Conservation (phyloP, 306 rosid genomes). For the Pachyrhizus erosus region DNA sequence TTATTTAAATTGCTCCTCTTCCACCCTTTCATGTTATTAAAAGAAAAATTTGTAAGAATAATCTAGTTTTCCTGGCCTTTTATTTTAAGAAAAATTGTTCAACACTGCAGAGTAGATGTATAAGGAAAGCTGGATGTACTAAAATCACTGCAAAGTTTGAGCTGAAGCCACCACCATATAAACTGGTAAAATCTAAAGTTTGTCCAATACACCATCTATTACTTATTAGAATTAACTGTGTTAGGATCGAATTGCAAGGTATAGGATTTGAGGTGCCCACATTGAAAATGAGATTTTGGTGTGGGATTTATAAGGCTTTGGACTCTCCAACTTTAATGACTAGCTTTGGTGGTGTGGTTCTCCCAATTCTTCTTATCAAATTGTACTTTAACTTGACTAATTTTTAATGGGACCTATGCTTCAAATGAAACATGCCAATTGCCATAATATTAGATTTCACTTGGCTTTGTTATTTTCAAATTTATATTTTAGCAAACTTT, state of each 20-base stretch:
- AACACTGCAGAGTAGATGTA: constrained; percentile 57
- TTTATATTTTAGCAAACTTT: too few relatives aligned
- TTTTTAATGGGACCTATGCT: background rate
- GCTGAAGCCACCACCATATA: constrained; percentile 88
- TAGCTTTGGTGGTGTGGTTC: background rate
- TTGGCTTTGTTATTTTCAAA: constrained; percentile 19
- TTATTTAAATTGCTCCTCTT: background rate
- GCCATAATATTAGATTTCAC: background rate
- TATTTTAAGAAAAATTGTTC: constrained; percentile 13
- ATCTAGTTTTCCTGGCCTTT: background rate
- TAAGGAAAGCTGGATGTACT: constrained; percentile 43
- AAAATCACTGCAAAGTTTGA: constrained; percentile 67
- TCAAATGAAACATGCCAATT: constrained; percentile 10
- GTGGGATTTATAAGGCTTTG: background rate
- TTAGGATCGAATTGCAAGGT: background rate
- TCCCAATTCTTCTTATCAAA: background rate
- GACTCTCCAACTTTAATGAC: background rate
- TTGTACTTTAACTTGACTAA: background rate
- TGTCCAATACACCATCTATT: constrained; percentile 12
- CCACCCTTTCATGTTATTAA: background rate
- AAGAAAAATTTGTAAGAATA: background rate
- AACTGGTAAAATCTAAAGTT: constrained; percentile 60
- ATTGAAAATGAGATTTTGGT: background rate
- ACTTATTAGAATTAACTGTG: background rate
- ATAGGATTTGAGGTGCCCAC: background rate